phyloP scores from a whole-genome alignment of 2,329 filamentous ascomycete genomes.

The Tolypocladium tropicale region DNA sequence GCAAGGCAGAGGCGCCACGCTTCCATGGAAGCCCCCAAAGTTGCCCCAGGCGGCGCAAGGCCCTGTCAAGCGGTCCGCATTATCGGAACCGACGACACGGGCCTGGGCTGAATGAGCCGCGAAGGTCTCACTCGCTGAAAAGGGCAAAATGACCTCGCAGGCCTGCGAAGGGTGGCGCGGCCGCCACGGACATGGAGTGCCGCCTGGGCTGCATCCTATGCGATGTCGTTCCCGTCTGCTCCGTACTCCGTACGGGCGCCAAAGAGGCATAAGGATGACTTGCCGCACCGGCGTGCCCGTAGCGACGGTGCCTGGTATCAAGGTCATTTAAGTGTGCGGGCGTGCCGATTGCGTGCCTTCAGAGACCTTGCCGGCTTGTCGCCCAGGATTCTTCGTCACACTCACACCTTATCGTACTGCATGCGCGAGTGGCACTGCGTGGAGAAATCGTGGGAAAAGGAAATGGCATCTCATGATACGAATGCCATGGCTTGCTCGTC shows the following conservation, averaged over 20 bases:
- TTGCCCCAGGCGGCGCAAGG: no score
- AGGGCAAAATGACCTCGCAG: background rate
- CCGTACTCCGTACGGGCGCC: background rate
- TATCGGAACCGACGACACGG: slow-evolving; percentile 18
- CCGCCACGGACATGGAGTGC: background rate
- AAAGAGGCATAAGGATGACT: no score
- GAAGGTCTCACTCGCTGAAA: background rate
- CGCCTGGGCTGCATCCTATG: background rate
- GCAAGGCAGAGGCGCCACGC: background rate
- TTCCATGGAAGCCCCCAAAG: no score
- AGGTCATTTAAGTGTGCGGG: no score
- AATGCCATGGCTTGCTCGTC: no score
- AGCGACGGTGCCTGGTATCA: background rate
- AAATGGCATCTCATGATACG: background rate
- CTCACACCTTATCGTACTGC: no score
- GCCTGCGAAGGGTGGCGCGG: background rate
- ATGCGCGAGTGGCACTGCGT: no score
- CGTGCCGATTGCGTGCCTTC: background rate
- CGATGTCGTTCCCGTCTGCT: background rate
- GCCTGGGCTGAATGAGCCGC: slow-evolving; percentile 3
- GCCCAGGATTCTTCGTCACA: background rate
- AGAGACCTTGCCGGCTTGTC: background rate
- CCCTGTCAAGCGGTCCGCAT: no score
- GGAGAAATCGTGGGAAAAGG: no score
- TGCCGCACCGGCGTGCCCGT: background rate